A percentile compares a stretch with the other conserved stretches of the same genome.
phyloP scores from a whole-genome alignment of 768 basidiomycete species.

The Lentinula guzmanii region DNA sequence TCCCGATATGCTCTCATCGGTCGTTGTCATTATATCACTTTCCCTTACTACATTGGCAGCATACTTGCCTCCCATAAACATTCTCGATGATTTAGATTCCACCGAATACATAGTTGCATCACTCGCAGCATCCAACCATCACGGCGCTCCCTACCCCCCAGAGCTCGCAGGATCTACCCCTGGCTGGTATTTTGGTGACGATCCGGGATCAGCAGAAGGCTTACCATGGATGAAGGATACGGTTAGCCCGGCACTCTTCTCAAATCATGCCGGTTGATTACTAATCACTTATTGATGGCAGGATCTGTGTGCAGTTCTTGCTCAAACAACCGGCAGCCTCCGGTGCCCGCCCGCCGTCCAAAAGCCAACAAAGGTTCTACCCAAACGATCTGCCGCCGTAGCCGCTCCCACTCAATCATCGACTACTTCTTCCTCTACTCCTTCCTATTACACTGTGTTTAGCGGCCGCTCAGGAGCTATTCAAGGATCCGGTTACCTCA shows the following conservation, averaged over 20 bases:
- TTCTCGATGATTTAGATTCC: neutral
- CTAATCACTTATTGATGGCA: no score
- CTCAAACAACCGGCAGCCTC: slow-evolving; percentile 19
- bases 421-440: slow-evolving; percentile 1
- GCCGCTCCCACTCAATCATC: slow-evolving; percentile 15
- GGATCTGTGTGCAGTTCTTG: slow-evolving; percentile 17
- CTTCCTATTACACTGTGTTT: slow-evolving; percentile 20
- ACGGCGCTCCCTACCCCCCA: slow-evolving; percentile 27
- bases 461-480: slow-evolving; percentile 23
- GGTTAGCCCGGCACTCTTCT: neutral
- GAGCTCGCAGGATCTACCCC: slow-evolving; percentile 23
- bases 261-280: neutral
- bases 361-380: neutral
- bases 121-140: slow-evolving; percentile 18
- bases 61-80: neutral
- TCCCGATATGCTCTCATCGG: no score
- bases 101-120: neutral
- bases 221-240: slow-evolving; percentile 1
- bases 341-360: slow-evolving; percentile 13
- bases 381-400: neutral
- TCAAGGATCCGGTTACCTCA: slow-evolving; percentile 25
- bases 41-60: neutral
- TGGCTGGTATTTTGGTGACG: slow-evolving; percentile 32
- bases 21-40: neutral
- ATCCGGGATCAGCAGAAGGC: neutral